phyloP scores from a whole-genome alignment of 345 rosid genomes.

The Crucihimalaya himalaica region DNA sequence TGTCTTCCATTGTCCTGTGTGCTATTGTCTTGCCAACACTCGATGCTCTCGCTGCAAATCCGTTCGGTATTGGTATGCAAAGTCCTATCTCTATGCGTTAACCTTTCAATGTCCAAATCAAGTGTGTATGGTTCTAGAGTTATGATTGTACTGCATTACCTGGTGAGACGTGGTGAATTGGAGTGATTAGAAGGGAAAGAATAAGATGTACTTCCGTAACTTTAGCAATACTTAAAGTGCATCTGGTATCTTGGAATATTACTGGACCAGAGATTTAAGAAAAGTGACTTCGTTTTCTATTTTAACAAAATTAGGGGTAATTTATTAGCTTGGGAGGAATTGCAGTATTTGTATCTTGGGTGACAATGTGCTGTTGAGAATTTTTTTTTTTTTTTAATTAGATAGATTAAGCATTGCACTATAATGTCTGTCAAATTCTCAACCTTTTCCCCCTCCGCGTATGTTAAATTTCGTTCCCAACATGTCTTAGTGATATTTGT shows the following conservation, averaged over 20 bases:
- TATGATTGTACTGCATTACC: neutral
- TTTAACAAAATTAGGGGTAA: neutral
- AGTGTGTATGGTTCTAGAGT: constrained; percentile 7
- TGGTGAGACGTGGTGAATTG: neutral
- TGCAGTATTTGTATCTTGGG: neutral
- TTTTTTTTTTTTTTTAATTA: constrained; percentile 5
- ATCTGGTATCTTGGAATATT: constrained; percentile 19
- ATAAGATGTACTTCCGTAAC: neutral
- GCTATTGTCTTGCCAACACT: constrained; percentile 71
- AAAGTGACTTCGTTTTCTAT: neutral
- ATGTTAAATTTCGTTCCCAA: neutral
- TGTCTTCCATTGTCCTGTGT: constrained; percentile 69
- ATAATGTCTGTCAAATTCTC: constrained; percentile 7
- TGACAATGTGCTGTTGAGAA: constrained; percentile 3
- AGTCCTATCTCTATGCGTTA: neutral
- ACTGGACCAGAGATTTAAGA: neutral
- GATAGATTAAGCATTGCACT: constrained; percentile 13
- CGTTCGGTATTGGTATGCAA: constrained; percentile 83
- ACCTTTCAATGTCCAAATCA: neutral
- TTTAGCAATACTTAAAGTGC: constrained; percentile 22
- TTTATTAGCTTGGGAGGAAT: neutral
- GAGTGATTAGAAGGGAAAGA: constrained; percentile 2
- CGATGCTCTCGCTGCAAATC: constrained; percentile 87
- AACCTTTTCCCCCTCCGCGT: neutral
- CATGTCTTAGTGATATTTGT: constrained; percentile 13